Evolutionary conservation across 257 asterid genomes (phyloP).

Genomic region (Solanum megistacrolobum): DNA sequence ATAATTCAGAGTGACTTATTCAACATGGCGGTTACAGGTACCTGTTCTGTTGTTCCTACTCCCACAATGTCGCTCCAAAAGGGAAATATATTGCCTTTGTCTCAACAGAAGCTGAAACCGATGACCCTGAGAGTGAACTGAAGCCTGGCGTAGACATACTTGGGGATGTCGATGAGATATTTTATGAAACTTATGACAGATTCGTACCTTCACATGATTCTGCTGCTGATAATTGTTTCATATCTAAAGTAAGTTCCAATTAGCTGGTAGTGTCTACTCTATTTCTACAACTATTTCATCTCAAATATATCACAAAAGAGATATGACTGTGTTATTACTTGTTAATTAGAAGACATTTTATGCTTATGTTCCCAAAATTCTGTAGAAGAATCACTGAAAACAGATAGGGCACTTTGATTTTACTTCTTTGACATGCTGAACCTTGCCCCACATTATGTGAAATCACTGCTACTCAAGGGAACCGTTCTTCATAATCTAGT

Average conservation of each 20-base stretch:
- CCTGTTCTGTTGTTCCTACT: conserved; percentile 89
- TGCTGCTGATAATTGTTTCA: conserved; percentile 55
- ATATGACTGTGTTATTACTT: not conserved
- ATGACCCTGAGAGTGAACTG: conserved; percentile 73
- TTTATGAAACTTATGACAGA: conserved; percentile 82
- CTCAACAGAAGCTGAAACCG: conserved; percentile 81
- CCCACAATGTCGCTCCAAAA: conserved; percentile 90
- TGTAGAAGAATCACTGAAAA: not conserved
- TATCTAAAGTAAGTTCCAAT: conserved; percentile 45
- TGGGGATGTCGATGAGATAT: conserved; percentile 83
- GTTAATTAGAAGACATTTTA: not conserved
- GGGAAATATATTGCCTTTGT: conserved; percentile 88
- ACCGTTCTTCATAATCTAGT: not conserved
- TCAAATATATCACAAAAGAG: not conserved
- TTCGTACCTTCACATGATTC: conserved; percentile 45
- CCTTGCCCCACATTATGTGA: not conserved
- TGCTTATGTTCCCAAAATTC: not conserved
- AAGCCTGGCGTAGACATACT: conserved; percentile 93
- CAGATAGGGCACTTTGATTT: not conserved
- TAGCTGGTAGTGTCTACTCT: not conserved
- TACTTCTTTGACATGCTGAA: not conserved
- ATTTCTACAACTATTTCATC: not conserved
- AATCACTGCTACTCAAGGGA: not conserved
- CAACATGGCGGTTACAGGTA: conserved; percentile 38
- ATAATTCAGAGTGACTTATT: not conserved